Percentiles rank a stretch among this genome's conserved stretches.
These are phyloP conservation scores for Nothophoma quercina DNA, from an alignment of 2,329 filamentous ascomycete species.

Conservation along the genomic window DNA sequence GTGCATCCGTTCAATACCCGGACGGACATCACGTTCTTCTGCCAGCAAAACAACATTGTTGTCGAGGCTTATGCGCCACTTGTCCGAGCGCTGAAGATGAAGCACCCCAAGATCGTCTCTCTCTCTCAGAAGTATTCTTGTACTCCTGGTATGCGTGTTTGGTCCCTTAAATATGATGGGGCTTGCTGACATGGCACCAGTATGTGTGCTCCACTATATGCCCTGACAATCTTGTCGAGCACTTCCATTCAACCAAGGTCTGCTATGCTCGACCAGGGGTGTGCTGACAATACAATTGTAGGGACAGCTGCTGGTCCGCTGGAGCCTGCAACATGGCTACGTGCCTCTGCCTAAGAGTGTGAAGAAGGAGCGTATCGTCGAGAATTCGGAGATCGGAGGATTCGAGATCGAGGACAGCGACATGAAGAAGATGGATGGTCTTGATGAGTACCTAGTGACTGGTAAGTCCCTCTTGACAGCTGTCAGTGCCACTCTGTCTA, in stretches of 20 bases:
- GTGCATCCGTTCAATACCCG: constrained; percentile 84
- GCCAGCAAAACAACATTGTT: constrained; percentile 70
- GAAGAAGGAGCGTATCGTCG: constrained; percentile 66
- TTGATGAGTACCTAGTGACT: constrained; percentile 78
- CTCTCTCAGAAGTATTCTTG: constrained; percentile 74
- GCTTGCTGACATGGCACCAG: constrained; percentile 11
- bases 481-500: not conserved
- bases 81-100: constrained; percentile 73
- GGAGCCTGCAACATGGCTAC: constrained; percentile 78
- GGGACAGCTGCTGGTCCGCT: constrained; percentile 75
- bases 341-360: constrained; percentile 78
- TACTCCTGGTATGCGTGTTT: constrained; percentile 60
- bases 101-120: constrained; percentile 67
- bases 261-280: not conserved
- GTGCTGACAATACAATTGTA: constrained; percentile 1
- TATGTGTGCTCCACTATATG: not conserved
- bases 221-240: not conserved
- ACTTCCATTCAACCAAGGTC: not conserved
- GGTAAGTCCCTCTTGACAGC: constrained; percentile 29
- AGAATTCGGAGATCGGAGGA: constrained; percentile 68
- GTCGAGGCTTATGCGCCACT: constrained; percentile 84
- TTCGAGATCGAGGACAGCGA: constrained; percentile 71
- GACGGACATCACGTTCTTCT: constrained; percentile 69
- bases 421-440: constrained; percentile 66
- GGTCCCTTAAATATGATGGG: not conserved